Base-by-base conservation (phyloP, 306 rosid genomes). In the Fragaria ananassa region DNA sequence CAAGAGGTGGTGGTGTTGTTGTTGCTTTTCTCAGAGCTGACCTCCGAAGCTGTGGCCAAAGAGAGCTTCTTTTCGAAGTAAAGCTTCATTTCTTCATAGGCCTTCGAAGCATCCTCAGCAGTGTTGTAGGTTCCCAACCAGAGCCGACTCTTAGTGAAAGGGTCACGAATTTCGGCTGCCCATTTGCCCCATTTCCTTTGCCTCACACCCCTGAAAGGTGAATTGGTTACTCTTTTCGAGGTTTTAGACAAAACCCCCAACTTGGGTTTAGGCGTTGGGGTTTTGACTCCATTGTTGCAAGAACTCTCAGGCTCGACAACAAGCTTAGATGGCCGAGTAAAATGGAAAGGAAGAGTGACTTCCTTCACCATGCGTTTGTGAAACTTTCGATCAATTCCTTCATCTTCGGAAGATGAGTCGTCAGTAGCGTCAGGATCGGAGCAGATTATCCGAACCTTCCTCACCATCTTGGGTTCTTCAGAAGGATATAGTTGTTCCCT, bases 101-200 rank as follows among this genome's bases (percentile, higher is more conserved):
- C 97, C 4, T 50, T 42, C 0, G 90, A 85, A 34, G 99, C 97
- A 4, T 89, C 97, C 58, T 92, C 99, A 0, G 93, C 87, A 3
- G 97, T 95, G 35, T 68, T 72, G 79, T 63, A 95, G 18, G 99
- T 92, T 1, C 99, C 99, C 12, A 95, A 71, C 99, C 99, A 95
- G 18, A 90, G 6, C 0, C 97, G 86, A 5, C 12, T 49, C 27
- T 82, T 64, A 14, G 77, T 75, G 25, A 89, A 85, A 0, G 99
- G 99, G 67, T 92, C 91, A 1, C 99, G 96, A 75, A 95, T 95
- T 77, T 95, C 99, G 1, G 99, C 97, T 0, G 97, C 97, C 97
- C 97, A 95, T 78, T 88, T 92, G 0, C 99, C 99, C 89, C 97
- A 95, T 57, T 91, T 83, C 67, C 99, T 83, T 76, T 84, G 88